Percentiles rank a stretch among this genome's conserved stretches.
Evolutionary conservation across 169 alveolate genomes (phyloP).

Genomic region (Plasmodium reichenowi): DNA sequence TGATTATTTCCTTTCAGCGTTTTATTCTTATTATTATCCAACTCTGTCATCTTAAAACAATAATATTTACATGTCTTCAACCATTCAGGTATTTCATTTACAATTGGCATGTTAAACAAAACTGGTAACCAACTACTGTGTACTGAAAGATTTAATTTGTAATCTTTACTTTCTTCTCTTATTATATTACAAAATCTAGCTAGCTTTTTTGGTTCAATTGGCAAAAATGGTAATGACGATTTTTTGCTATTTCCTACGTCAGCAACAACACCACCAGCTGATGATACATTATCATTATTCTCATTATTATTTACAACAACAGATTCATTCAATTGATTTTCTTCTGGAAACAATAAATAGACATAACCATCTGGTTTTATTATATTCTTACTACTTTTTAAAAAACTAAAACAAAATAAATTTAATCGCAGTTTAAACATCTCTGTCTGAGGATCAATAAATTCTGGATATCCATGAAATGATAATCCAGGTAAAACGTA

Average conservation of each 20-base stretch:
- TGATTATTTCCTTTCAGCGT: background rate
- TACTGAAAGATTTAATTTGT: slow-evolving; percentile 24
- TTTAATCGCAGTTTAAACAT: slow-evolving; percentile 79
- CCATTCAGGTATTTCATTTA: slow-evolving; percentile 71
- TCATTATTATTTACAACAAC: slow-evolving; percentile 1
- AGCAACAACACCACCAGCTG: background rate
- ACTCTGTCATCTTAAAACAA: slow-evolving; percentile 68
- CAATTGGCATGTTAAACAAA: slow-evolving; percentile 67
- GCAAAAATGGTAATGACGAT: slow-evolving; percentile 53
- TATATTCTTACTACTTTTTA: slow-evolving; percentile 77
- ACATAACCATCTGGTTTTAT: slow-evolving; percentile 76
- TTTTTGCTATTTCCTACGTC: slow-evolving; percentile 7
- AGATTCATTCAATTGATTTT: background rate
- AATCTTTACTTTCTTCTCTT: slow-evolving; percentile 68
- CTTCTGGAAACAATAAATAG: slow-evolving; percentile 77
- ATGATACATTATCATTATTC: background rate
- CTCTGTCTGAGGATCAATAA: slow-evolving; percentile 78
- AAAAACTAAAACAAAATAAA: slow-evolving; percentile 80
- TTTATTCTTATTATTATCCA: background rate
- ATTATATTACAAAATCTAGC: slow-evolving; percentile 77
- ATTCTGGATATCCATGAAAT: slow-evolving; percentile 77
- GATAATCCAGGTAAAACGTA: slow-evolving; percentile 76
- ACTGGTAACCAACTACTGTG: slow-evolving; percentile 67
- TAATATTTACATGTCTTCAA: slow-evolving; percentile 65
- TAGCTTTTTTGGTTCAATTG: slow-evolving; percentile 76